Evolutionary conservation across 139 green algal genomes (phyloP).

Genomic region (Chlamydomonas sphaeroides): DNA sequence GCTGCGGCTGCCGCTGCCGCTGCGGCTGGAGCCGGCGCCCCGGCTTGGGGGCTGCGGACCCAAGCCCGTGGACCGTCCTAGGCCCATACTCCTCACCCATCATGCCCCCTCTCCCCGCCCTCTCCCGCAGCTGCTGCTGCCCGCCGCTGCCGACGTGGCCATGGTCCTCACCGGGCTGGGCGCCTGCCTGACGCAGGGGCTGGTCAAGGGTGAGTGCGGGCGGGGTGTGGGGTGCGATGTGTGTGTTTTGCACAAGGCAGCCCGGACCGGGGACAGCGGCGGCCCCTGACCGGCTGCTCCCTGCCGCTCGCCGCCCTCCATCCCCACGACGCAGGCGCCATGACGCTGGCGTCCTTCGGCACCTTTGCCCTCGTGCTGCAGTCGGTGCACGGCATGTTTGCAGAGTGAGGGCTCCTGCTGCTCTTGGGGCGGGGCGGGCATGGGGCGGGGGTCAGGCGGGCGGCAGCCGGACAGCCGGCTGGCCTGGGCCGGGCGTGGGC

Average conservation of each 20-base stretch:
- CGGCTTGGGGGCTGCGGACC: too few relatives aligned
- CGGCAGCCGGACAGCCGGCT: too few relatives aligned
- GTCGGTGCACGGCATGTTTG: constrained; percentile 48
- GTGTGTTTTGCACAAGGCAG: too few relatives aligned
- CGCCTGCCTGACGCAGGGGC: constrained; percentile 29
- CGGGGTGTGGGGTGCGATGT: neutral
- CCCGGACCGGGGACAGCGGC: too few relatives aligned
- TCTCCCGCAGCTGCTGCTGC: constrained; percentile 11
- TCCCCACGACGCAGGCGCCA: too few relatives aligned
- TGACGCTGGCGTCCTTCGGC: constrained; percentile 31
- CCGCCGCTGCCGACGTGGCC: constrained; percentile 42
- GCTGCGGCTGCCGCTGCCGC: too few relatives aligned
- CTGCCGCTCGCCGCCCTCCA: too few relatives aligned
- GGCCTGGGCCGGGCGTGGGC: too few relatives aligned
- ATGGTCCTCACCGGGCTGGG: constrained; percentile 58
- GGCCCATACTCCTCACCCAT: neutral
- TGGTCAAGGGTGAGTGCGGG: constrained; percentile 7
- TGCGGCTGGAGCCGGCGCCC: too few relatives aligned
- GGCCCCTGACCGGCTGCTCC: too few relatives aligned
- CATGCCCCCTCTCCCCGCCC: neutral
- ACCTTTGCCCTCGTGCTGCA: constrained; percentile 47
- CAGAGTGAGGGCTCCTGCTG: constrained; percentile 3
- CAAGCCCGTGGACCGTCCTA: too few relatives aligned
- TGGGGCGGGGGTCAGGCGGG: too few relatives aligned
- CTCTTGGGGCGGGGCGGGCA: neutral